Percentiles rank a stretch among this genome's conserved stretches.
Evolutionary conservation across 2,329 filamentous ascomycete species (phyloP).

Genomic region (Diaporthe australafricana): DNA sequence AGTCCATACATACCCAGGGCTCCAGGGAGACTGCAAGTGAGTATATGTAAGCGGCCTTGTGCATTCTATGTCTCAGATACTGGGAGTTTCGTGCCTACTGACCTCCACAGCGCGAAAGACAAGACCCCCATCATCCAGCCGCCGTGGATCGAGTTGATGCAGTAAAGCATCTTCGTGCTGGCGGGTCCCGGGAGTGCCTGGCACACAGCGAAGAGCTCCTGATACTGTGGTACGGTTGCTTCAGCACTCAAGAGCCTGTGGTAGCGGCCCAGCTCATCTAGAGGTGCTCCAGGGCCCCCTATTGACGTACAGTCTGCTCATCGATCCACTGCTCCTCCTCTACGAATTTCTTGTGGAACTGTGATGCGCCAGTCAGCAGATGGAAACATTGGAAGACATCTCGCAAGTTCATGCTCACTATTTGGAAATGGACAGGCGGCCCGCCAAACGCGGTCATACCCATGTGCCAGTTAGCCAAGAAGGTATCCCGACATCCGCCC

Average conservation of each 20-base stretch:
- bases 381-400: rapidly evolving
- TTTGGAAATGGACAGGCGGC: constrained; percentile 77
- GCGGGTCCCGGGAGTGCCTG: neutral
- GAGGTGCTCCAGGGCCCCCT: too few species aligned
- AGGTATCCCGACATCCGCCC: constrained; percentile 1
- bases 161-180: neutral
- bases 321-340: constrained; percentile 1
- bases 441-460: constrained; percentile 76
- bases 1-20: constrained; percentile 78
- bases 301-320: neutral
- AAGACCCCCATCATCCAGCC: neutral
- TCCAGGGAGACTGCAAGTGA: constrained; percentile 67
- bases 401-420: constrained; percentile 51
- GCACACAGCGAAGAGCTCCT: constrained; percentile 3
- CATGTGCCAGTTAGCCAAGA: constrained; percentile 63
- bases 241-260: too few species aligned
- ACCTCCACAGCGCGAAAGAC: neutral
- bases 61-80: neutral
- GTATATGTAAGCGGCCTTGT: neutral
- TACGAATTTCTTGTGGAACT: constrained; percentile 11
- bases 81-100: neutral
- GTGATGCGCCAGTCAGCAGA: neutral
- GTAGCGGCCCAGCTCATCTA: too few species aligned
- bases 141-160: neutral
- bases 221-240: neutral